Evolutionary conservation across 2,329 filamentous ascomycete genomes (phyloP), one percentile per base, ranked within the genome.

Genomic region (Fusarium sp.): DNA sequence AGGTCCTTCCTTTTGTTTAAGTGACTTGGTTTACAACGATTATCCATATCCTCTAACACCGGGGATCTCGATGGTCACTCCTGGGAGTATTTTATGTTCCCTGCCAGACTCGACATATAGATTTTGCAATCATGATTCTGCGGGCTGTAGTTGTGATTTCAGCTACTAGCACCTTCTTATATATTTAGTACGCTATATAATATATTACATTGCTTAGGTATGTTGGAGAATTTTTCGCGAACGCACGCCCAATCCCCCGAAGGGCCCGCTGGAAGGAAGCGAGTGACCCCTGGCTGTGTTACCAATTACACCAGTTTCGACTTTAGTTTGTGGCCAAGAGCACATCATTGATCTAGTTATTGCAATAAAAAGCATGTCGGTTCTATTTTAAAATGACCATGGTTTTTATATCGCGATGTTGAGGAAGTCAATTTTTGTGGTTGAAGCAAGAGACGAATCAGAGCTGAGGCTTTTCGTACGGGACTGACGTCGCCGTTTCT

Each of bases 401-500:
- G 26, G 10, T n/a, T 31, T 28, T 12, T 55, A 41, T 41, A 55
- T 39, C 24, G 24, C 28, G 36, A 31, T 51, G 13, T 35, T 55
- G 22, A 18, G n/a, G 13, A 49, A 10, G 41, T 39, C 26, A 28
- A 26, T 47, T 31, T 26, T 26, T 28, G n/a, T 45, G 33, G 20
- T 39, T 31, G 15, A 28, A 45, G 35, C 20, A 14, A 33, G 15
- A 11, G 45, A 47, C 57, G 26, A 51, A 64, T 69, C 44, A 41
- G 33, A 36, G 33, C 38, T 52, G 44, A 38, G 55, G 49, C 13
- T 15, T 15, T 28, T 22, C 14, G 14, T 14, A 39, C 59, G 49
- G 65, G 54, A 24, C 59, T 63, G 60, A 44, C 44, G 39, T 67
- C 54, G 51, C 39, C 45, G 45, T 45, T 35, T 71, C 70, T 70